A percentile compares a stretch with the other conserved stretches of the same genome.
These are phyloP conservation scores for Aspergillus sergii DNA, from an alignment of 2,329 filamentous ascomycete genomes.

Conservation along the genomic window DNA sequence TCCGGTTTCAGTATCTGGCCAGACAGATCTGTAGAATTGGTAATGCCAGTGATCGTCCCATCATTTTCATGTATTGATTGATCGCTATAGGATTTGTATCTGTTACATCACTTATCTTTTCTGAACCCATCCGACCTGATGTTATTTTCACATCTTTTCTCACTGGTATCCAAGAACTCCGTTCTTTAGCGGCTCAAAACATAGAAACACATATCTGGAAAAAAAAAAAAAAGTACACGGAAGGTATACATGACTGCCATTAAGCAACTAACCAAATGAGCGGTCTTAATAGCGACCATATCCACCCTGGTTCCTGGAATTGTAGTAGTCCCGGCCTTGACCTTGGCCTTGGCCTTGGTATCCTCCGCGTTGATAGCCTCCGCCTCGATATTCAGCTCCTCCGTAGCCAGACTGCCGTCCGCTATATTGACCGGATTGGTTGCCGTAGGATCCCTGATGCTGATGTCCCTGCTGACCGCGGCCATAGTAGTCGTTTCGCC, in stretches of 20 bases:
- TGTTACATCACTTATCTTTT: background rate
- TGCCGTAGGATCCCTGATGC: constrained; percentile 25
- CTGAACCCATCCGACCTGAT: background rate
- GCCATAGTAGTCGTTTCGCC: constrained; percentile 28
- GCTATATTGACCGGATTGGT: constrained; percentile 27
- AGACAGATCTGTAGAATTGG: background rate
- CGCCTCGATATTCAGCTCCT: constrained; percentile 27
- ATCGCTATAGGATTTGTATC: background rate
- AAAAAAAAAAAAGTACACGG: background rate
- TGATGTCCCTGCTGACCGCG: constrained; percentile 27
- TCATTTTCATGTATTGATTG: background rate
- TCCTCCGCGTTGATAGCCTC: constrained; percentile 27
- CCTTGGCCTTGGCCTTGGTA: constrained; percentile 23
- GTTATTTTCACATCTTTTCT: background rate
- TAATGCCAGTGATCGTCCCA: background rate
- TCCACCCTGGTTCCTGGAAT: constrained; percentile 37
- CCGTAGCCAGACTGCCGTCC: constrained; percentile 30
- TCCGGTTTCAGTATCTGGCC: background rate
- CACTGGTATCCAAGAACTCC: background rate
- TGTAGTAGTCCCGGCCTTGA: constrained; percentile 33
- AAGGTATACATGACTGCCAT: background rate
- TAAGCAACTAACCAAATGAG: constrained; percentile 8
- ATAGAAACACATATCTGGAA: background rate
- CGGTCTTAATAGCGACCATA: constrained; percentile 40
- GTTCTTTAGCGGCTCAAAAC: background rate